Conservation (phyloP, 2,329 filamentous ascomycete species). For the Botryotinia convoluta region DNA sequence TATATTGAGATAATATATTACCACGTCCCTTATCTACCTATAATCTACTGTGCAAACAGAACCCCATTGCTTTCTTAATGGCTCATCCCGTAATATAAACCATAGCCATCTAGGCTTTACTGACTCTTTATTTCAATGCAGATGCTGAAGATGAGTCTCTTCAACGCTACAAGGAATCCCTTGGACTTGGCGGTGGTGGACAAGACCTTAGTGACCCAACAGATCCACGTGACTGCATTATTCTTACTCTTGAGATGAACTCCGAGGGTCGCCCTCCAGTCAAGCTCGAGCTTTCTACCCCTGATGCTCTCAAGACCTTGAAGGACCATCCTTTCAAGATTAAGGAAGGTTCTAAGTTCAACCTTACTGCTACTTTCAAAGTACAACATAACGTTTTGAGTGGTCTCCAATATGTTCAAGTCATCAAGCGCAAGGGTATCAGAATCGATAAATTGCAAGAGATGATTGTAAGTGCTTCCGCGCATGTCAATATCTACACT, state of each 20-base stretch:
- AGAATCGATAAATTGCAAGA: conserved; percentile 90
- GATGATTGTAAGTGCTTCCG: conserved; percentile 79
- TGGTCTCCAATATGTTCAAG: conserved; percentile 92
- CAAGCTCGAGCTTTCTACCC: conserved; percentile 77
- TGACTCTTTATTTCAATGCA: conserved; percentile 14
- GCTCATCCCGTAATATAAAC: too few species aligned
- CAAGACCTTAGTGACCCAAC: conserved; percentile 70
- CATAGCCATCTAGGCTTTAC: background rate
- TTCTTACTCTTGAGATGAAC: conserved; percentile 85
- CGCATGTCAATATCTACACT: background rate
- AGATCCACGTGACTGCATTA: conserved; percentile 89
- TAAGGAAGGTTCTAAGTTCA: conserved; percentile 92
- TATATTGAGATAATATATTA: background rate
- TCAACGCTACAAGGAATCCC: conserved; percentile 94
- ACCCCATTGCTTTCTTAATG: background rate
- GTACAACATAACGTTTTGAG: conserved; percentile 96
- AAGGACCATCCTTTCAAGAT: conserved; percentile 95
- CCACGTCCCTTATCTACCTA: background rate
- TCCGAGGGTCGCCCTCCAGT: conserved; percentile 79
- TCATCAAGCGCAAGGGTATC: conserved; percentile 86
- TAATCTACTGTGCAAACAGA: background rate
- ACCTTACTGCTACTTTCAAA: conserved; percentile 91
- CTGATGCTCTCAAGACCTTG: conserved; percentile 71
- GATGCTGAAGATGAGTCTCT: conserved; percentile 78
- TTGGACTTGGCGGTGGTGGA: conserved; percentile 75